Evolutionary conservation across 805 yeast species (phyloP).

Genomic region (Zygotorulaspora florentina): DNA sequence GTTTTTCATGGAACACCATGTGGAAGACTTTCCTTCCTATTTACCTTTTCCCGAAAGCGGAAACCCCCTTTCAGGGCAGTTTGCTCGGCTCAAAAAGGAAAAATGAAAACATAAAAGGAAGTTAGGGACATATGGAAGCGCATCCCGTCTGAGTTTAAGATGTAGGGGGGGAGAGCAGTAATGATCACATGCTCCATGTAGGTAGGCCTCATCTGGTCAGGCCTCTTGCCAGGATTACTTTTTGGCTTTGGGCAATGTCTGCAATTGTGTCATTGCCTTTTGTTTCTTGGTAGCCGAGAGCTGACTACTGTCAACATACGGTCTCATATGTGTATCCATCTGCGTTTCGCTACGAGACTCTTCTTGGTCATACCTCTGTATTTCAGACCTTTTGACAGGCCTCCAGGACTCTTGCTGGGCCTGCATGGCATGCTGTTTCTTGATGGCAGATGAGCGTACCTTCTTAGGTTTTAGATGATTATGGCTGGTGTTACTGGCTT

Average conservation of each 20-base stretch:
- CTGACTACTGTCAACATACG: neutral
- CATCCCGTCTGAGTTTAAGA: neutral
- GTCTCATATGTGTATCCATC: neutral
- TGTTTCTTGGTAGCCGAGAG: neutral
- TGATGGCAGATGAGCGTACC: conserved; percentile 3
- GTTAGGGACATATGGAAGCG: neutral
- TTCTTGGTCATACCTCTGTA: neutral
- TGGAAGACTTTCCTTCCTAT: neutral
- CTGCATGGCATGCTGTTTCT: conserved; percentile 8
- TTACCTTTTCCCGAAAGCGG: neutral
- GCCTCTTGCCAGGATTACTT: neutral
- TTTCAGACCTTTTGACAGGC: neutral
- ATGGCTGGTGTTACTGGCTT: neutral
- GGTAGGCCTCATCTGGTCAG: neutral
- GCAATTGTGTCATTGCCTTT: neutral
- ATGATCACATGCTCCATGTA: neutral
- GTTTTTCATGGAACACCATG: neutral
- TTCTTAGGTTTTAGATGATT: conserved; percentile 9
- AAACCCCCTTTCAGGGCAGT: neutral
- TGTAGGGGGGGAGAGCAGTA: too few relatives aligned
- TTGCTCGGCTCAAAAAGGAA: neutral
- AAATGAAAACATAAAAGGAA: neutral
- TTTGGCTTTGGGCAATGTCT: neutral
- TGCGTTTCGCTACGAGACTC: neutral
- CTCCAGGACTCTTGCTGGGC: conserved; percentile 5